A percentile compares a stretch with the other conserved stretches of the same genome.
phyloP scores from a whole-genome alignment of 23 red algal species.

The Rhodosorus marinus region DNA sequence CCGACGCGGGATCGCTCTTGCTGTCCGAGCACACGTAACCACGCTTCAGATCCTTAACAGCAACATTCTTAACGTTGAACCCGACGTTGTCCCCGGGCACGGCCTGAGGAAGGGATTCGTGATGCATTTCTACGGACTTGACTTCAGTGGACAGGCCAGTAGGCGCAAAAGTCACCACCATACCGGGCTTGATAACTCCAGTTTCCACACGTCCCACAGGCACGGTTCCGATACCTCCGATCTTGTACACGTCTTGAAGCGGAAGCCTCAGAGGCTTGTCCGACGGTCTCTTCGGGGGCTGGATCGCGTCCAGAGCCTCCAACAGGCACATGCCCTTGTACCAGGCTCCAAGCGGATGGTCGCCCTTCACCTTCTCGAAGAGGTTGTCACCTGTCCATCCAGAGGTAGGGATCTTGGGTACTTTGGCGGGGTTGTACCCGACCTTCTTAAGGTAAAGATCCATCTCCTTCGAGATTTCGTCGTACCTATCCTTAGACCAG shows the following conservation, averaged over 20 bases:
- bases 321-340: conserved; percentile 32
- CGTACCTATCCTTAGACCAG: conserved; percentile 70
- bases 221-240: conserved; percentile 94
- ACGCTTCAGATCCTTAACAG: conserved; percentile 73
- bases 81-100: conserved; percentile 96
- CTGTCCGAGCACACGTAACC: conserved; percentile 62
- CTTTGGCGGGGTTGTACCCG: conserved; percentile 83
- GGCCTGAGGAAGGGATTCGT: conserved; percentile 68
- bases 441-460: conserved; percentile 83
- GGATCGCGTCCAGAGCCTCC: conserved; percentile 48
- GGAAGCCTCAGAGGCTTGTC: conserved; percentile 71
- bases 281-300: conserved; percentile 15
- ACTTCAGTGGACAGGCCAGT: conserved; percentile 60
- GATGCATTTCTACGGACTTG: conserved; percentile 98
- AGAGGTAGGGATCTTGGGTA: conserved; percentile 79
- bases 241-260: conserved; percentile 97
- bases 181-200: conserved; percentile 80
- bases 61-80: conserved; percentile 94
- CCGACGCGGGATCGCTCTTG: conserved; percentile 59
- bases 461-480: conserved; percentile 80
- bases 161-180: conserved; percentile 75
- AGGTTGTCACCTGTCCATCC: conserved; percentile 99
- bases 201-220: conserved; percentile 94
- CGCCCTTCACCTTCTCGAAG: conserved; percentile 18
- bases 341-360: no score